Conservation (phyloP, 208 protist genomes). For the Giardia muris region DNA sequence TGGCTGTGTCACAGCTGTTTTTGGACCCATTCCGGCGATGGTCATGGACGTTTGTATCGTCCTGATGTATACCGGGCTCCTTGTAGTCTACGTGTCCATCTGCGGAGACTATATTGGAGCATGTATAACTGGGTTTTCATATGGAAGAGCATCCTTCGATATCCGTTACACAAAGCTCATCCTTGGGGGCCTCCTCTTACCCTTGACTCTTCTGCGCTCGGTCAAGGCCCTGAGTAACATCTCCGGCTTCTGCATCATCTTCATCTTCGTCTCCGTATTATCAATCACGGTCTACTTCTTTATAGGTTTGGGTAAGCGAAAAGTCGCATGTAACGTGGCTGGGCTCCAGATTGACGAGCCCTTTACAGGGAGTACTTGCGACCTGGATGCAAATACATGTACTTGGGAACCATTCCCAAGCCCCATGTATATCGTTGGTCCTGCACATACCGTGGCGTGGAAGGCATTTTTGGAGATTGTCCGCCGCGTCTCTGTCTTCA, state of each 20-base stretch:
- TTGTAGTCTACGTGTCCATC: not conserved
- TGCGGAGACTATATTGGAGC: not conserved
- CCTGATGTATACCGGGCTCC: not conserved
- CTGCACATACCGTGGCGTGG: not conserved
- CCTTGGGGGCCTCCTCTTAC: not conserved
- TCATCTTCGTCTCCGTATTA: not conserved
- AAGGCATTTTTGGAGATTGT: not conserved
- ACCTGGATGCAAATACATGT: too few species aligned
- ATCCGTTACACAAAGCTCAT: not conserved
- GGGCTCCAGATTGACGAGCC: not conserved
- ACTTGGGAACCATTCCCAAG: not conserved
- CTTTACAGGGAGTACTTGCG: not conserved
- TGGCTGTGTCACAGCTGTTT: not conserved
- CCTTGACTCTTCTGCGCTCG: not conserved
- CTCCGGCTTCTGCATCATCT: not conserved
- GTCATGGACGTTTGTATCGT: not conserved
- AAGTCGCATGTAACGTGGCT: not conserved
- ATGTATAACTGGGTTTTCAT: not conserved
- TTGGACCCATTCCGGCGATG: not conserved
- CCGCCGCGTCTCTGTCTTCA: not conserved
- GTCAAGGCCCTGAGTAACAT: not conserved
- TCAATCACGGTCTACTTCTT: not conserved
- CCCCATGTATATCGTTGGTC: not conserved
- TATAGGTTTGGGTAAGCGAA: not conserved
- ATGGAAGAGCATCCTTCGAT: not conserved